Conservation (phyloP, 148 eudicot species). For the Chenopodium formosanum region DNA sequence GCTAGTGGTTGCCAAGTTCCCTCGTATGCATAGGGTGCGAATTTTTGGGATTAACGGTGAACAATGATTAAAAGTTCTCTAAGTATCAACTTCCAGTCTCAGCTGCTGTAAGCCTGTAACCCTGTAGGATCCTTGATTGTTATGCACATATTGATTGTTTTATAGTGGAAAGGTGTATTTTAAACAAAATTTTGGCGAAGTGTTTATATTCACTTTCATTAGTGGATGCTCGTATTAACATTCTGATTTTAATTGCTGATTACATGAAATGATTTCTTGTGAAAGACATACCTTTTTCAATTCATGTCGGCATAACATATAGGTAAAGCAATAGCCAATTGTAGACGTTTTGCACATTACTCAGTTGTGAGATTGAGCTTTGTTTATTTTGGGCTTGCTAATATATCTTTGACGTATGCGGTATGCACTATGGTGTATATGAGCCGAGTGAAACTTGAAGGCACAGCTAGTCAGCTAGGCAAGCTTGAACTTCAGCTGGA, state of each 20-base stretch:
- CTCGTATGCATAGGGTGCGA: conserved; percentile 86
- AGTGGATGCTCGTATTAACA: too few species aligned
- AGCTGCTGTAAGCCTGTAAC: neutral
- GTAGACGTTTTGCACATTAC: neutral
- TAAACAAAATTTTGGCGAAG: conserved; percentile 19
- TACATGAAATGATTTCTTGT: neutral
- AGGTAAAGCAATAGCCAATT: neutral
- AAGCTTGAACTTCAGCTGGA: neutral
- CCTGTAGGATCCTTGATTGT: conserved; percentile 8
- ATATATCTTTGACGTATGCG: neutral
- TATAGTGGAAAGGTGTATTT: conserved; percentile 11
- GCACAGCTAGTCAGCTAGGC: neutral
- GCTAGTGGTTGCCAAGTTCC: conserved; percentile 79
- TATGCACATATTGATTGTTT: conserved; percentile 26
- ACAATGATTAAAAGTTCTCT: conserved; percentile 27
- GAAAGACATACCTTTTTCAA: neutral
- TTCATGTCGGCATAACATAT: neutral
- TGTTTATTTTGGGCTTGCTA: neutral
- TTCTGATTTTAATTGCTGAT: neutral
- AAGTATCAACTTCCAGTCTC: neutral
- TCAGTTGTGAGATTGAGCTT: neutral
- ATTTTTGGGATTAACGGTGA: conserved; percentile 83
- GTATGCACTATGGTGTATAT: neutral
- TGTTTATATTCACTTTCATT: neutral
- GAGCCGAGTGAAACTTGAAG: neutral